phyloP scores from a whole-genome alignment of 2,329 filamentous ascomycete genomes.

The Xylaria arbuscula region DNA sequence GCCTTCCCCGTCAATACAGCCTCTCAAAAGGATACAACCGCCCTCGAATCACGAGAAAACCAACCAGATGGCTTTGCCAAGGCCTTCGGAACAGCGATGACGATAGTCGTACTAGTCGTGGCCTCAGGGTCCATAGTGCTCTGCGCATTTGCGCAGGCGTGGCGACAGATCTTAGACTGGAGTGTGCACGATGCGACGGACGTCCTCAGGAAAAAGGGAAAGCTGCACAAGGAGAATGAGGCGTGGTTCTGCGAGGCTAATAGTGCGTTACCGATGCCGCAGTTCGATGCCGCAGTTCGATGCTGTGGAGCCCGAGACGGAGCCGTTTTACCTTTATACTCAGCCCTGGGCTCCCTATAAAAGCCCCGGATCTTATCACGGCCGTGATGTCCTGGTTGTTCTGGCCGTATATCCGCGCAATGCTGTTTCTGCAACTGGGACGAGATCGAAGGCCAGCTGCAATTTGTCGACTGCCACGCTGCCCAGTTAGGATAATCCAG shows the following conservation, averaged over 20 bases:
- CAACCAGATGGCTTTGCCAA: slow-evolving; percentile 34
- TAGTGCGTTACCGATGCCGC: slow-evolving; percentile 27
- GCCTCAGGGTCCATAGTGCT: slow-evolving; percentile 34
- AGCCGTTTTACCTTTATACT: neutral
- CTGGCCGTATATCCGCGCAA: neutral
- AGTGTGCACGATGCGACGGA: neutral
- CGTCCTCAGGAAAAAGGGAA: neutral
- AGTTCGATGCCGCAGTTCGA: slow-evolving; percentile 5
- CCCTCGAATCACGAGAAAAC: neutral
- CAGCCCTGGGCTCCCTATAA: neutral
- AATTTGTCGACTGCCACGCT: slow-evolving; percentile 7
- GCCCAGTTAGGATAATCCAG: slow-evolving; percentile 19
- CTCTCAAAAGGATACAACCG: neutral
- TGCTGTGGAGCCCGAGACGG: slow-evolving; percentile 9
- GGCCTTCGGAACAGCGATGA: slow-evolving; percentile 39
- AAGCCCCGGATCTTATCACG: neutral
- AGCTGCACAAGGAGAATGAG: slow-evolving; percentile 23
- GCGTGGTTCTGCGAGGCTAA: slow-evolving; percentile 31
- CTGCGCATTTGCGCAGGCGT: slow-evolving; percentile 45
- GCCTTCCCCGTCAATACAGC: neutral
- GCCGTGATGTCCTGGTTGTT: neutral
- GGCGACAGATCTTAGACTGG: slow-evolving; percentile 39
- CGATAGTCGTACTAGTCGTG: slow-evolving; percentile 34
- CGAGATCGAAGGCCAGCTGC: neutral
- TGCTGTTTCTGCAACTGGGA: neutral